These are phyloP conservation scores for Curvularia sp. DNA, from an alignment of 2,329 filamentous ascomycete species.

Conservation along the genomic window DNA sequence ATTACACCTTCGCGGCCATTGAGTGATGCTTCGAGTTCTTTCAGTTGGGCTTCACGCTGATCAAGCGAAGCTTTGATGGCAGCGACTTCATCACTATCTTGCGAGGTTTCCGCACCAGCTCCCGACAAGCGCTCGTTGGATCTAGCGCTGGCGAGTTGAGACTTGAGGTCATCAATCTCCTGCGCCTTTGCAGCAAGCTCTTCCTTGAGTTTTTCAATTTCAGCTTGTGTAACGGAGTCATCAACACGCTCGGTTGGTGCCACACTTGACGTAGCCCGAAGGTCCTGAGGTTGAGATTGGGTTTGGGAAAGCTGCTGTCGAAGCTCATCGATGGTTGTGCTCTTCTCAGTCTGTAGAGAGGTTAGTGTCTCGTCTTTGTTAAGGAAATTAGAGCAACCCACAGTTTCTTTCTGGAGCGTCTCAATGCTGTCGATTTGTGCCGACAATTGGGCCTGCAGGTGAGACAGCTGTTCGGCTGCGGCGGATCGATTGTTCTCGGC, in stretches of 20 bases:
- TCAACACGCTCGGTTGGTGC: constrained; percentile 12
- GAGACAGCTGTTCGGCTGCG: constrained; percentile 48
- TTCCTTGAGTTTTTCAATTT: constrained; percentile 33
- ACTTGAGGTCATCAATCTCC: constrained; percentile 56
- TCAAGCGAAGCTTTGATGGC: constrained; percentile 45
- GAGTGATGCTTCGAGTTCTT: constrained; percentile 55
- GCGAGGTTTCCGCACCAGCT: constrained; percentile 52
- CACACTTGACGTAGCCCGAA: constrained; percentile 20
- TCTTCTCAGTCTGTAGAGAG: constrained; percentile 47
- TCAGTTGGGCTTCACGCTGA: constrained; percentile 36
- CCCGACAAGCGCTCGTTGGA: constrained; percentile 2
- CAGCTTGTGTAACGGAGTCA: constrained; percentile 22
- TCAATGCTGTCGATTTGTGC: constrained; percentile 67
- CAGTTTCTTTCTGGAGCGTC: constrained; percentile 69
- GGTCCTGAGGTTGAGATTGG: constrained; percentile 29
- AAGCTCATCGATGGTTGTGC: constrained; percentile 48
- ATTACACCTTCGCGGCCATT: constrained; percentile 42
- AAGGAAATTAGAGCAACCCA: constrained; percentile 26
- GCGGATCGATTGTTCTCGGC: constrained; percentile 50
- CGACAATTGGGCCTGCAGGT: constrained; percentile 52
- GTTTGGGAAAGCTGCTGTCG: constrained; percentile 43
- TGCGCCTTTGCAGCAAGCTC: constrained; percentile 55
- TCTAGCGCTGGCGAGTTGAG: constrained; percentile 42
- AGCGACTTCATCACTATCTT: constrained; percentile 56
- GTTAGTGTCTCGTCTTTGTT: constrained; percentile 23